Evolutionary conservation across 1,284 basidiomycete species (phyloP).

Genomic region (Ganoderma lingzhi): DNA sequence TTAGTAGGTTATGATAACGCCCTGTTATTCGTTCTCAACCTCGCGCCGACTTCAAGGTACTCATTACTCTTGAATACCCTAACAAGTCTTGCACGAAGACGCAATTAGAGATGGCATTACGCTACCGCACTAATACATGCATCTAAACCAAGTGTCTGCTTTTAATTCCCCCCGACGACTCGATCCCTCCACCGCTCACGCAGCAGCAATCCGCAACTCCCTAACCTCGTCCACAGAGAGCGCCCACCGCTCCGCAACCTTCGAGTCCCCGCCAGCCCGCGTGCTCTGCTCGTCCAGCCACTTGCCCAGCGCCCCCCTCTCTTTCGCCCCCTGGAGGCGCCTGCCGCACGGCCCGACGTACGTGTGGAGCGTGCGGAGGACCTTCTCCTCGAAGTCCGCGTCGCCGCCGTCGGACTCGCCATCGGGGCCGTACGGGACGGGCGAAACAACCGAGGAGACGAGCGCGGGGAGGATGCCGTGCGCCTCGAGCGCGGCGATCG

Average conservation of each 20-base stretch:
- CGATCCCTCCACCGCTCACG: background rate
- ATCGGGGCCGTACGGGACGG: slow-evolving; percentile 72
- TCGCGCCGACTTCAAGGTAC: background rate
- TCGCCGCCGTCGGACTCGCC: slow-evolving; percentile 74
- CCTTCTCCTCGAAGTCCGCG: slow-evolving; percentile 84
- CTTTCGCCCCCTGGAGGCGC: slow-evolving; percentile 46
- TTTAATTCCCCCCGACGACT: background rate
- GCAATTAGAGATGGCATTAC: slow-evolving; percentile 2
- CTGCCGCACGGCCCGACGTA: slow-evolving; percentile 57
- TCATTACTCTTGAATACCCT: background rate
- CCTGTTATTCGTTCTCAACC: background rate
- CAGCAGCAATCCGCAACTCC: slow-evolving; percentile 30
- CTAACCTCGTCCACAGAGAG: slow-evolving; percentile 34
- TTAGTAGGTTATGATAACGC: slow-evolving; percentile 1
- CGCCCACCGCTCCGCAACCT: slow-evolving; percentile 39
- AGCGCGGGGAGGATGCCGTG: slow-evolving; percentile 54
- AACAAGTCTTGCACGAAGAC: background rate
- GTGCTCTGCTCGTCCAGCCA: slow-evolving; percentile 41
- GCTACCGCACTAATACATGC: background rate
- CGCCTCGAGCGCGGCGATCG: slow-evolving; percentile 57
- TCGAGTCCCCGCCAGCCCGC: slow-evolving; percentile 31
- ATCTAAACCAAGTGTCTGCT: background rate
- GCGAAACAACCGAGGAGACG: slow-evolving; percentile 53
- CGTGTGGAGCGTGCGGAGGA: slow-evolving; percentile 66
- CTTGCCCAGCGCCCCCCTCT: slow-evolving; percentile 51